These are phyloP conservation scores for Erigeron philadelphicus DNA, from an alignment of 140 eudicot genomes.

Conservation along the genomic window DNA sequence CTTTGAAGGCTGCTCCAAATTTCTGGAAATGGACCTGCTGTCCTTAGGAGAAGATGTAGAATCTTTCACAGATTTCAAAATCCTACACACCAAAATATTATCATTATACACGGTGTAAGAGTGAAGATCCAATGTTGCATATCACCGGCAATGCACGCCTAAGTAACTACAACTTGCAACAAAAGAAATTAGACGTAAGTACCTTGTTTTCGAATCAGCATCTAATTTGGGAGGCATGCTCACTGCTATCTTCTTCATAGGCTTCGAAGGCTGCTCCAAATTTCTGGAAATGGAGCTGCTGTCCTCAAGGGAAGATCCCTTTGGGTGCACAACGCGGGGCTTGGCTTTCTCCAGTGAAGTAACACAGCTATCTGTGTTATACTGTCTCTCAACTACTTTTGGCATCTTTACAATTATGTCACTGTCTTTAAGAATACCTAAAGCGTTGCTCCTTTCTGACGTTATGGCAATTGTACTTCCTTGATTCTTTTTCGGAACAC, in stretches of 20 bases:
- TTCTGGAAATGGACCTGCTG: conserved; percentile 21
- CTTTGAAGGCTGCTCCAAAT: conserved; percentile 23
- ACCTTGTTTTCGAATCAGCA: conserved; percentile 45
- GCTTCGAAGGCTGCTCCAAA: conserved; percentile 25
- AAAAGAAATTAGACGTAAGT: conserved; percentile 9
- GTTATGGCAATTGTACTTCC: conserved; percentile 21
- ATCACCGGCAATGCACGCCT: too few relatives aligned
- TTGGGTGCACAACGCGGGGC: conserved; percentile 22
- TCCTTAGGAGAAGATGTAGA: conserved; percentile 19
- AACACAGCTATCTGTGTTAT: conserved; percentile 6
- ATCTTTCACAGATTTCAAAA: conserved; percentile 36
- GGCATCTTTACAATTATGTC: conserved; percentile 19
- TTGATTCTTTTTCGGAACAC: conserved; percentile 28
- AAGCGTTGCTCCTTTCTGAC: conserved; percentile 34
- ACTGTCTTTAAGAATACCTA: conserved; percentile 28
- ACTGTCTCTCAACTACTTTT: conserved; percentile 23
- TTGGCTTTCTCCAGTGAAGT: conserved; percentile 20
- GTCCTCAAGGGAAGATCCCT: conserved; percentile 12
- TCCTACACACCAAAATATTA: conserved; percentile 37
- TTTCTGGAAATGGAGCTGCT: conserved; percentile 20
- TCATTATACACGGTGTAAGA: background rate
- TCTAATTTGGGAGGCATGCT: conserved; percentile 27
- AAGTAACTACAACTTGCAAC: background rate
- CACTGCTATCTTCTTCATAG: conserved; percentile 22
- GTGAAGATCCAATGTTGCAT: background rate